A percentile compares a stretch with the other conserved stretches of the same genome.
These are phyloP conservation scores for Cercospora citrullina DNA, from an alignment of 2,329 filamentous ascomycete genomes.

Conservation along the genomic window DNA sequence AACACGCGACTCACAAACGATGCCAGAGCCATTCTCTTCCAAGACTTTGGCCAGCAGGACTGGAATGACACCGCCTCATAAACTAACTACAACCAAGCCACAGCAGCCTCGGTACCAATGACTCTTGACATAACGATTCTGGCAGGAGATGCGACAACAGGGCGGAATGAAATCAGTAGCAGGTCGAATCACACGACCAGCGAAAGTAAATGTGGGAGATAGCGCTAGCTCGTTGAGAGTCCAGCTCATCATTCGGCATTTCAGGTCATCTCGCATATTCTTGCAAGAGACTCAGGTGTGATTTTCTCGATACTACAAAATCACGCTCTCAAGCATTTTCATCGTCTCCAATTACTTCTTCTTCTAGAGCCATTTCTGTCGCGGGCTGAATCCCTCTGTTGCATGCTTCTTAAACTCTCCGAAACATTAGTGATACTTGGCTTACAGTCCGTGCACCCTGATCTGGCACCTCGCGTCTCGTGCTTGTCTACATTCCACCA, in stretches of 20 bases:
- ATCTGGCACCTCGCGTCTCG: background rate
- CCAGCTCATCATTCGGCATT: background rate
- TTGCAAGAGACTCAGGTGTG: background rate
- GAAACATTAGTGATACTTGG: slow-evolving; percentile 5
- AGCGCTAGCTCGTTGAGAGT: background rate
- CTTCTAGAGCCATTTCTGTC: background rate
- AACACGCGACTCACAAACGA: background rate
- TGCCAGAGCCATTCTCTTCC: background rate
- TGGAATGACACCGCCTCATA: background rate
- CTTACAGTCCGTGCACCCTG: slow-evolving; percentile 14
- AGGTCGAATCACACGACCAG: background rate
- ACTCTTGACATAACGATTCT: background rate
- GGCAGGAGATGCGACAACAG: background rate
- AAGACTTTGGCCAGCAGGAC: background rate
- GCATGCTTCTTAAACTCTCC: background rate
- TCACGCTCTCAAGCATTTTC: background rate
- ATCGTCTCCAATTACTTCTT: background rate
- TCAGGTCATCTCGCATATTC: background rate
- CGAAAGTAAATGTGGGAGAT: background rate
- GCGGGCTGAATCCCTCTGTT: background rate
- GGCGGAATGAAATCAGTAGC: background rate
- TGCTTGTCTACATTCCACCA: background rate
- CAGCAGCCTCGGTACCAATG: background rate
- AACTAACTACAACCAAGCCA: background rate
- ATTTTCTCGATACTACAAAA: background rate